phyloP scores from a whole-genome alignment of 192 early-diverging fungal genomes.

The Phlyctochytrium arcticum region DNA sequence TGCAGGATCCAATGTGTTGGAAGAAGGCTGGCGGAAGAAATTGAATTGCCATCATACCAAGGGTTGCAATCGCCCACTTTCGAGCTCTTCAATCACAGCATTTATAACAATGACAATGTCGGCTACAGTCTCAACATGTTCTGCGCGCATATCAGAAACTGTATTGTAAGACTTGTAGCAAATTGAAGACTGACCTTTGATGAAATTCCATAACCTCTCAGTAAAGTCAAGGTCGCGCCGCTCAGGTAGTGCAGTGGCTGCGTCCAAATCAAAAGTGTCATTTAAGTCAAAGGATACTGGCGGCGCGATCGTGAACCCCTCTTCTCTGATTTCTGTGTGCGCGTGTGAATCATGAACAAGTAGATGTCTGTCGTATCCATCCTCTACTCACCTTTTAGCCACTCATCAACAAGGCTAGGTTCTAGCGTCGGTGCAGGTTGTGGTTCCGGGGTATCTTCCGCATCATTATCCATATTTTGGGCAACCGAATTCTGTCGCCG shows the following conservation, averaged over 20 bases:
- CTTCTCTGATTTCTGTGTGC: slow-evolving; percentile 23
- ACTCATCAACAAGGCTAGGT: slow-evolving; percentile 20
- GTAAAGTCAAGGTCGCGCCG: slow-evolving; percentile 27
- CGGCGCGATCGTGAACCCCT: slow-evolving; percentile 7
- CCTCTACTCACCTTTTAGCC: slow-evolving; percentile 17
- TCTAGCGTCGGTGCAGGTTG: too few species aligned
- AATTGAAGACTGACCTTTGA: slow-evolving; percentile 16
- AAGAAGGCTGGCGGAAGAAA: neutral
- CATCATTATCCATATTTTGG: neutral
- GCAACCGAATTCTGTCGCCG: slow-evolving; percentile 5
- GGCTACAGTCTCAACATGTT: neutral
- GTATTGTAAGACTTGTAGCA: neutral
- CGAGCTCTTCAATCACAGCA: slow-evolving; percentile 25
- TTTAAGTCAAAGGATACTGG: neutral
- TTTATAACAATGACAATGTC: slow-evolving; percentile 14
- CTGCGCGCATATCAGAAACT: neutral
- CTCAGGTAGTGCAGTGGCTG: neutral
- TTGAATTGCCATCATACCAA: neutral
- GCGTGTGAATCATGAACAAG: neutral
- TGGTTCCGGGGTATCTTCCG: too few species aligned
- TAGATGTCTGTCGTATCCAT: too few species aligned
- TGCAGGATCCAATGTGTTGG: neutral
- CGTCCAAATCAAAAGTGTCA: slow-evolving; percentile 20
- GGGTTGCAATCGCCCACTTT: slow-evolving; percentile 18
- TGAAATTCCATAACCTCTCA: slow-evolving; percentile 31